Evolutionary conservation across 2,329 filamentous ascomycete species (phyloP).

Genomic region (Monosporascus sp.): DNA sequence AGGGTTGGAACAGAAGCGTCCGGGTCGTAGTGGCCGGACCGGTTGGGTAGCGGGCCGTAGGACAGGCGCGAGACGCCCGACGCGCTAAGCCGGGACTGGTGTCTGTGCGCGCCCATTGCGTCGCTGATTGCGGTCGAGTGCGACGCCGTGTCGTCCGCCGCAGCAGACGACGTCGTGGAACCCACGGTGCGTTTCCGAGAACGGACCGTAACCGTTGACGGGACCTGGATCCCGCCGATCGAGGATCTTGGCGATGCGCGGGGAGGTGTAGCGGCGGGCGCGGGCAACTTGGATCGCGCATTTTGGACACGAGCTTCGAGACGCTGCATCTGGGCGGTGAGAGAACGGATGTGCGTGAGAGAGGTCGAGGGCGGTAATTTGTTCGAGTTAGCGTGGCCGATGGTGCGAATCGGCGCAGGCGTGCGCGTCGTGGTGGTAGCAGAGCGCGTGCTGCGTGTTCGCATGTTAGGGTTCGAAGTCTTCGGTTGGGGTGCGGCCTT

Average conservation of each 20-base stretch:
- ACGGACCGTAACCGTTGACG: constrained; percentile 58
- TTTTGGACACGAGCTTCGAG: constrained; percentile 91
- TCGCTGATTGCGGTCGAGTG: constrained; percentile 34
- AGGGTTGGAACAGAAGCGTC: constrained; percentile 34
- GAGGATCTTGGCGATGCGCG: constrained; percentile 67
- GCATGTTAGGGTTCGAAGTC: constrained; percentile 27
- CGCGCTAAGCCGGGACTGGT: constrained; percentile 54
- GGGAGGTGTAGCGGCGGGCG: constrained; percentile 71
- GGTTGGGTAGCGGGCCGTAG: constrained; percentile 56
- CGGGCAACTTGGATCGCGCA: constrained; percentile 85
- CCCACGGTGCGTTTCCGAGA: constrained; percentile 64
- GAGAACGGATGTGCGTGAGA: constrained; percentile 83
- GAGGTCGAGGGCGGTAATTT: constrained; percentile 60
- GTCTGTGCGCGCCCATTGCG: constrained; percentile 34
- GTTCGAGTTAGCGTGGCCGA: constrained; percentile 40
- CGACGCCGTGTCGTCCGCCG: constrained; percentile 46
- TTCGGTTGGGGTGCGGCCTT: constrained; percentile 51
- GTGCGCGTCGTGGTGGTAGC: constrained; percentile 43
- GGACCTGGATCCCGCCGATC: constrained; percentile 37
- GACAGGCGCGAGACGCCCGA: constrained; percentile 60
- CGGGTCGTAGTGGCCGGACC: constrained; percentile 39
- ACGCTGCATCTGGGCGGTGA: constrained; percentile 96
- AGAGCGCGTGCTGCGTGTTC: constrained; percentile 35
- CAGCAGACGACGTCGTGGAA: constrained; percentile 44
- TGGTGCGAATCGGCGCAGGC: constrained; percentile 42